Conservation (phyloP, 768 basidiomycete species). For the Rhodosporidiobolus sp. region DNA sequence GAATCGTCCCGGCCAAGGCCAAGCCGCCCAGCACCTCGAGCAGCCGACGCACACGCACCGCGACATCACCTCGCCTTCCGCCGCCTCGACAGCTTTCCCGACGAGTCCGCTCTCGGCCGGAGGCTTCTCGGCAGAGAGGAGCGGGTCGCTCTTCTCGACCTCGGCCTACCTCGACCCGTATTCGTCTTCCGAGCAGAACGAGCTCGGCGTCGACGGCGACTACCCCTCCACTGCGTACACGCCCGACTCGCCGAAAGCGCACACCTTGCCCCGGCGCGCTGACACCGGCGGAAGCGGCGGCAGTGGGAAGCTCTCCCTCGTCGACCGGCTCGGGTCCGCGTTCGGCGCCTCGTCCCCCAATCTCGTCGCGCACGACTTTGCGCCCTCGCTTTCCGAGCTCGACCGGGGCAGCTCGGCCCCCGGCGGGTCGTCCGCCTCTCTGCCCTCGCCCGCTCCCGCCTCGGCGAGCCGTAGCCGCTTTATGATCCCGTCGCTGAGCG, state of each 20-base stretch:
- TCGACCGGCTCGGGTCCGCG: not conserved
- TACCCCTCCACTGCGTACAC: no score
- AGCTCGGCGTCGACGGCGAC: not conserved
- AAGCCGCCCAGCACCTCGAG: slow-evolving; percentile 15
- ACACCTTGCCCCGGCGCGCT: not conserved
- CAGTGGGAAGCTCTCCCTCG: not conserved
- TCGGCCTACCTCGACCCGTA: slow-evolving; percentile 26
- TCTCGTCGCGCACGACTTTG: not conserved
- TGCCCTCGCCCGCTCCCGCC: no score
- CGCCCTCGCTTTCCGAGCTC: no score
- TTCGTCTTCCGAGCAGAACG: not conserved
- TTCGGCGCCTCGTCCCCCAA: slow-evolving; percentile 13
- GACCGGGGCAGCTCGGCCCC: no score
- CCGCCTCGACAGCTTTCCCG: not conserved
- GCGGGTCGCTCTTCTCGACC: slow-evolving; percentile 15
- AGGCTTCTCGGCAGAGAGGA: slow-evolving; percentile 14
- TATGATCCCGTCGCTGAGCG: slow-evolving; percentile 13
- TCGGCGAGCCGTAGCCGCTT: slow-evolving; percentile 14
- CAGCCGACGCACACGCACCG: slow-evolving; percentile 23
- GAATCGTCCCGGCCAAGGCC: not conserved
- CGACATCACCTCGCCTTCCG: slow-evolving; percentile 13
- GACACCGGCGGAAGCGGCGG: no score
- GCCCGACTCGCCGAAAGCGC: not conserved
- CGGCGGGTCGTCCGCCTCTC: no score
- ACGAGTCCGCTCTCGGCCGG: not conserved